Conservation (phyloP, 2,329 filamentous ascomycete genomes). For the Rugonectria rugulosa region DNA sequence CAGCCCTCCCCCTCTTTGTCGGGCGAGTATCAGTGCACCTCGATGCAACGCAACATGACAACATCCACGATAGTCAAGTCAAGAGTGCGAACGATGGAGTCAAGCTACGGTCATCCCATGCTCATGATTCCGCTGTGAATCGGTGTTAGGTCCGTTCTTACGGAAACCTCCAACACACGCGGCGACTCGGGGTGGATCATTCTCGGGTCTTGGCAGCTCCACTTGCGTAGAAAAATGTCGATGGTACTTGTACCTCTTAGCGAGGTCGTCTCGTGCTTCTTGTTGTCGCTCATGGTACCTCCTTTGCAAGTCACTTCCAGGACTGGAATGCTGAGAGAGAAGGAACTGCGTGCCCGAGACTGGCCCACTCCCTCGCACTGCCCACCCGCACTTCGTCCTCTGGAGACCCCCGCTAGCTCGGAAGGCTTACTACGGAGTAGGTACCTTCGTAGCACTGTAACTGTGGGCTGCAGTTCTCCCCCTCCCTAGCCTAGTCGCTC, state of each 20-base stretch:
- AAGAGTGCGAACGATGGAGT: background rate
- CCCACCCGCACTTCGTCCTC: conserved; percentile 17
- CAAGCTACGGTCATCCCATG: background rate
- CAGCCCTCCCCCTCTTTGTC: too few relatives aligned
- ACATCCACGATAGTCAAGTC: background rate
- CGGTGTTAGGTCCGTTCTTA: background rate
- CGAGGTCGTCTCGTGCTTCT: conserved; percentile 30
- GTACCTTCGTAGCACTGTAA: too few relatives aligned
- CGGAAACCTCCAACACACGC: conserved; percentile 7
- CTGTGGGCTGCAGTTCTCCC: conserved; percentile 3
- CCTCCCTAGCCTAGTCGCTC: too few relatives aligned
- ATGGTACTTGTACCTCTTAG: conserved; percentile 30
- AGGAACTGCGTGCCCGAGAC: conserved; percentile 11
- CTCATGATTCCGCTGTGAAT: background rate
- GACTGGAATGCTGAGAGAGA: conserved; percentile 21
- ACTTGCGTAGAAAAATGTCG: conserved; percentile 6
- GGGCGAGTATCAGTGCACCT: background rate
- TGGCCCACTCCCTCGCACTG: conserved; percentile 28
- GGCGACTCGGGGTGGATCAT: conserved; percentile 6
- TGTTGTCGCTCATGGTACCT: conserved; percentile 23
- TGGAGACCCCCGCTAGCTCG: conserved; percentile 12
- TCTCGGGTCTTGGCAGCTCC: too few relatives aligned
- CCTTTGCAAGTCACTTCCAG: conserved; percentile 25
- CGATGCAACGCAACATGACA: background rate
- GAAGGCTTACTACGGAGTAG: too few relatives aligned